Evolutionary conservation across 1,284 basidiomycete species (phyloP).

Genomic region (Hemileia vastatrix): DNA sequence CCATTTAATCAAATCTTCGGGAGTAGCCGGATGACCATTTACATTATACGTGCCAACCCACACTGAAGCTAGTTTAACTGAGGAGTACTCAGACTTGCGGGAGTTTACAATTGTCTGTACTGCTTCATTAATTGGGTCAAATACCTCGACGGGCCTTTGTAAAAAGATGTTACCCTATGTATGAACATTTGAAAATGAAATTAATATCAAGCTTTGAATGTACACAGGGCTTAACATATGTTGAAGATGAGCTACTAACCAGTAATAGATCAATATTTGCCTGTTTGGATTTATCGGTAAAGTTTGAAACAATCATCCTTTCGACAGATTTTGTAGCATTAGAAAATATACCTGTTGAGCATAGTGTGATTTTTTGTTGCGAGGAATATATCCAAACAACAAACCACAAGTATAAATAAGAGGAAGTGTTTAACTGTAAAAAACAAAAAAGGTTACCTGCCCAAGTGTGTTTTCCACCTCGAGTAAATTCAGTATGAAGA

Average conservation of each 20-base stretch:
- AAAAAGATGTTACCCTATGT: not conserved
- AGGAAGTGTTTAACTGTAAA: too few species aligned
- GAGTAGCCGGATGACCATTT: constrained; percentile 68
- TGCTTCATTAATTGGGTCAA: constrained; percentile 84
- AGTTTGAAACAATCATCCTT: constrained; percentile 94
- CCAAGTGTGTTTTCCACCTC: constrained; percentile 78
- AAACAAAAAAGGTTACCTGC: not conserved
- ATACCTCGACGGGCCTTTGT: constrained; percentile 78
- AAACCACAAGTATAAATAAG: not conserved
- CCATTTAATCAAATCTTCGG: constrained; percentile 79
- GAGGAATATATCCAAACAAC: too few species aligned
- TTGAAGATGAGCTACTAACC: too few species aligned
- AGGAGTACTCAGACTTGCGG: constrained; percentile 74
- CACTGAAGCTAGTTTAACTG: constrained; percentile 60
- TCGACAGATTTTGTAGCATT: constrained; percentile 91
- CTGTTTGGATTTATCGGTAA: constrained; percentile 92
- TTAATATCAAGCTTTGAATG: too few species aligned
- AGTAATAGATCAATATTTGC: constrained; percentile 88
- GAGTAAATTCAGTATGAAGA: constrained; percentile 87
- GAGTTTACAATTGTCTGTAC: constrained; percentile 61
- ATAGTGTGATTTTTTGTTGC: too few species aligned
- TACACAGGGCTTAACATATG: too few species aligned
- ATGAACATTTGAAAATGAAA: not conserved
- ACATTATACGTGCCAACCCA: constrained; percentile 94
- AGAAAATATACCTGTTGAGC: constrained; percentile 62